Conservation (phyloP, 805 yeast species). For the Candida khao-thaluensis region DNA sequence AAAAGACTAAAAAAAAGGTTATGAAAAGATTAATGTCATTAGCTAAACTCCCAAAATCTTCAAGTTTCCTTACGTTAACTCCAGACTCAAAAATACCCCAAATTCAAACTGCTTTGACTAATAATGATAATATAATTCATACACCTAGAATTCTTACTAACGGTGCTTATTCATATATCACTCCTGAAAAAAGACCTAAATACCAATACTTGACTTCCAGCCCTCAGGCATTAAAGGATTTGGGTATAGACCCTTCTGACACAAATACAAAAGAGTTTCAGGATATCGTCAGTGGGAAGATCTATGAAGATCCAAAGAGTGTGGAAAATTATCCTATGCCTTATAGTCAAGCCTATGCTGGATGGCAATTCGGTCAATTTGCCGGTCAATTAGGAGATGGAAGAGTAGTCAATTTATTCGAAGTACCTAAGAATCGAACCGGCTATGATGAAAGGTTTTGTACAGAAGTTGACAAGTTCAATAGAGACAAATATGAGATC, state of each 20-base stretch:
- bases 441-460: not conserved
- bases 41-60: constrained; percentile 29
- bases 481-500: constrained; percentile 51
- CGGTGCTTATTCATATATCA: constrained; percentile 72
- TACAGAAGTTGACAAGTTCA: not conserved
- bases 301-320: constrained; percentile 32
- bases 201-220: constrained; percentile 59
- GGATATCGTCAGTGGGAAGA: constrained; percentile 61
- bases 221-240: constrained; percentile 55
- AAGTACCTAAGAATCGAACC: constrained; percentile 43
- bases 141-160: constrained; percentile 41
- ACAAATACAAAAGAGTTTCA: constrained; percentile 45
- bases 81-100: constrained; percentile 31
- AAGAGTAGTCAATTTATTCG: constrained; percentile 80
- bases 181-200: constrained; percentile 60
- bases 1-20: too few relatives aligned
- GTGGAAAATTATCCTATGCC: constrained; percentile 54
- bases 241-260: constrained; percentile 50
- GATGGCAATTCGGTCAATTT: constrained; percentile 93
- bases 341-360: constrained; percentile 90
- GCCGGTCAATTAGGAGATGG: constrained; percentile 99
- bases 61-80: constrained; percentile 24
- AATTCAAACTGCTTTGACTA: constrained; percentile 25
- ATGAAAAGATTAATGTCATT: constrained; percentile 9
- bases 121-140: constrained; percentile 30